A percentile compares a stretch with the other conserved stretches of the same genome.
Conservation (phyloP, 805 yeast species). For the Metschnikowia lochheadii region DNA sequence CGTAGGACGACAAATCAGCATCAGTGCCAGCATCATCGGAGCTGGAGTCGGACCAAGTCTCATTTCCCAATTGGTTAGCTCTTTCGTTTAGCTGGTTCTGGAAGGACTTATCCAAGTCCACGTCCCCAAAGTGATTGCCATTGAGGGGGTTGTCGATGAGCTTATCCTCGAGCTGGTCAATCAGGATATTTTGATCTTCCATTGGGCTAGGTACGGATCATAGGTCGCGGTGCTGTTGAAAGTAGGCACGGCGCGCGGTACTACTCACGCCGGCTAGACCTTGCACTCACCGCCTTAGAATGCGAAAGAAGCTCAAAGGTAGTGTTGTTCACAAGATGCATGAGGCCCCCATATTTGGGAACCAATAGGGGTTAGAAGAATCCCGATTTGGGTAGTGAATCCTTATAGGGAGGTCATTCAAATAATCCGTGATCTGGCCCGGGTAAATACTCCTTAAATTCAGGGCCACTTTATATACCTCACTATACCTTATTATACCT, state of each 20-base stretch:
- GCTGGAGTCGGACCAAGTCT: conserved; percentile 9
- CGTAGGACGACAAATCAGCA: conserved; percentile 12
- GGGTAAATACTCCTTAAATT: not conserved
- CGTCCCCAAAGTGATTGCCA: conserved; percentile 25
- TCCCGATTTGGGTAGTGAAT: too few relatives aligned
- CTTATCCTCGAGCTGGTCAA: conserved; percentile 46
- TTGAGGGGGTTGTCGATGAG: conserved; percentile 40
- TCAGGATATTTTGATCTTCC: conserved; percentile 29
- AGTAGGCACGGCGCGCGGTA: not conserved
- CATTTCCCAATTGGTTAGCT: conserved; percentile 34
- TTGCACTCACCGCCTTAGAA: not conserved
- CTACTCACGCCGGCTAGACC: not conserved
- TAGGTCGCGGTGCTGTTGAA: not conserved
- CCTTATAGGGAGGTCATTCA: not conserved
- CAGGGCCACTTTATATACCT: too few relatives aligned
- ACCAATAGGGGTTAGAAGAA: too few relatives aligned
- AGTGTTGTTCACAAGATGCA: not conserved
- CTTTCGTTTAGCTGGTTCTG: conserved; percentile 39
- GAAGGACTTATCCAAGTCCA: conserved; percentile 37
- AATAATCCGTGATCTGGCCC: not conserved
- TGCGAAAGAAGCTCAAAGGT: not conserved
- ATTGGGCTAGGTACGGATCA: conserved; percentile 1
- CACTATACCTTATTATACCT: too few relatives aligned
- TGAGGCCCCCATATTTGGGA: too few relatives aligned
- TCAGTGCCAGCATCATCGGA: conserved; percentile 7